Base-by-base conservation (phyloP, 331 rosid genomes). In the Acacia pycnantha region DNA sequence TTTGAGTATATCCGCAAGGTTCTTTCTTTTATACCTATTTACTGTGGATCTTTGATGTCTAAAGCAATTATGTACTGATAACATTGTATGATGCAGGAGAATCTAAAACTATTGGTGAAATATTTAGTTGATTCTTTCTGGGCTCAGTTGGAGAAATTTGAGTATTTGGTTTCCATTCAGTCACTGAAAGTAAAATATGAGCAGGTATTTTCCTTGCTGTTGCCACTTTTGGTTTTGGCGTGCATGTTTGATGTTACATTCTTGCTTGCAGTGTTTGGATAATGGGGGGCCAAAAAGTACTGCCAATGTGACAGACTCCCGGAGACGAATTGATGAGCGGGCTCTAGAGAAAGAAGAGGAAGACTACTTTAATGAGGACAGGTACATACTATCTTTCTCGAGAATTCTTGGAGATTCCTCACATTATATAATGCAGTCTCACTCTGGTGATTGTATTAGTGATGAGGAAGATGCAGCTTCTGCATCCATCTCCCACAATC, bases 321-420 rank as follows among this genome's bases (percentile, higher is more conserved):
- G 94, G 83, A 95, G 91, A 83, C 88, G 92, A 85, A 84, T 68
- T 37, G 99, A 95, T 83, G 99, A 93, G 81, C 97, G 98, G 51
- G 96, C 94, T 84, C 84, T 91, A 83, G 99, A 92, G 86, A 95
- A 91, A 83, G 98, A 95, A 84, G 98, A 95, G 86, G 99, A 95
- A 78, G 98, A 92, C 43, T 92, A 92, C 84, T 95, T 95, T 76
- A 92, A 93, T 15, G 97, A 89, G 85, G 97, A 93, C 85, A 95
- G 98, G 98, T 95, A 90, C 58, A 64, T 64, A 40, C 77, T 35
- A 35, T 77, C 47, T 44, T 77, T 73, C 15, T 41, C 33, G 6
- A 31, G 37, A 79, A 15, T 77, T 58, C 7, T 31, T 4, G 78
- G 33, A 69, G 40, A 48, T 73, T 84, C 44, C 80, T 69, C 78